Base-by-base conservation (phyloP, 768 basidiomycete genomes). In the Trametes cingulata region DNA sequence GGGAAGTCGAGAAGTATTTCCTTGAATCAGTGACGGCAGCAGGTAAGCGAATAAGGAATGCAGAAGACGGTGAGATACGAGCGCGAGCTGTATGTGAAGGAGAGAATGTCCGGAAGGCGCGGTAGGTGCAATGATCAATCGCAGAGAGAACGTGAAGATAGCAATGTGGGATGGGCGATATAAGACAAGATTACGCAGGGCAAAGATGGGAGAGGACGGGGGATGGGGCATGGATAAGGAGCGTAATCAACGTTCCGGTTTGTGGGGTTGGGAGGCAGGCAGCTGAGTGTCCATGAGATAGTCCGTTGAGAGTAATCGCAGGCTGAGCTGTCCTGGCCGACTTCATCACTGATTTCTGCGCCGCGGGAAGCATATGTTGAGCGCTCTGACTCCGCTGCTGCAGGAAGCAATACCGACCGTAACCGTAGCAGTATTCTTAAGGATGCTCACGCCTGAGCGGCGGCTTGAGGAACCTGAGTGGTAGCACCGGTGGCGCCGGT, bases 391-490 rank as follows among this genome's bases (percentile, higher is more conserved):
- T 15, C 29, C 27, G 37, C 20, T 19, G n/a, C 6, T 36, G 19
- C 2, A 10, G 22, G 3, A 27, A 7, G 54, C 20, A 25, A 6
- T 25, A 47, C 54, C 27, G 17, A 56, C 54, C 54, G 29, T 45
- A 24, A 24, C 10, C 10, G 39, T 12, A 8, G 10, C 10, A 17
- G 13, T 8, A 4, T 14, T 17, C 14, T 15, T 1, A 37, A 29
- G 13, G 35, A n/a, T n/a, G n/a, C n/a, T 39, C 37, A 56, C 4
- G 54, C 54, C 36, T 56, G 54, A 2, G 54, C 54, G 2, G 54
- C 43, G 2, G 54, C 43, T n/a, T 43, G 27, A 13, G 42, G 41
- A 15, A 27, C 43, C 35, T 46, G 54, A 7, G 54, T 37, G 8
- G 54, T 39, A 33, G 45, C 43, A n/a, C 54, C 54, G 6, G 35